Evolutionary conservation across 1,284 basidiomycete genomes (phyloP).

Genomic region (Rhodotorula mucilaginosa): DNA sequence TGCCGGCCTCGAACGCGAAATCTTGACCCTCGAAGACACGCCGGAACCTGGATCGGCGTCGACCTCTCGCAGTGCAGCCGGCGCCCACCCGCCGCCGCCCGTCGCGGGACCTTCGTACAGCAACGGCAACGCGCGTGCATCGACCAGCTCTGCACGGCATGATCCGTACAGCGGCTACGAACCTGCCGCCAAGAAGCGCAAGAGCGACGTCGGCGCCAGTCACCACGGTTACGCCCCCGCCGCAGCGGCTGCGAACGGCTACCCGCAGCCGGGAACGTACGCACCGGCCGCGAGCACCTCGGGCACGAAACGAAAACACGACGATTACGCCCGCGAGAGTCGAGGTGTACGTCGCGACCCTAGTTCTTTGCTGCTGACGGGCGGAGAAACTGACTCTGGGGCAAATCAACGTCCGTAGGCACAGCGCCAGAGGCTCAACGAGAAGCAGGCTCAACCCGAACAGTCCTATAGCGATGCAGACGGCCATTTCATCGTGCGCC

Average conservation of each 20-base stretch:
- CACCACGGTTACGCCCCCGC: constrained; percentile 1
- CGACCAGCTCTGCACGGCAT: constrained; percentile 1
- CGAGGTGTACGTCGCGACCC: background rate
- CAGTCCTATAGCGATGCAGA: constrained; percentile 47
- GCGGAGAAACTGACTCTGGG: background rate
- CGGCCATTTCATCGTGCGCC: constrained; percentile 51
- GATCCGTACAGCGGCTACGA: constrained; percentile 19
- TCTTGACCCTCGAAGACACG: constrained; percentile 40
- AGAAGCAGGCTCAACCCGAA: background rate
- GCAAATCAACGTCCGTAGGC: background rate
- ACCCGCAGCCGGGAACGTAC: background rate
- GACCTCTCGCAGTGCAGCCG: background rate
- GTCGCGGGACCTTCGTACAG: constrained; percentile 1
- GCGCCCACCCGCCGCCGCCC: background rate
- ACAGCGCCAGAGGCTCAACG: background rate
- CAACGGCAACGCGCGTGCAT: constrained; percentile 2
- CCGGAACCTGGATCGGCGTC: constrained; percentile 25
- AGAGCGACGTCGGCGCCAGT: constrained; percentile 26
- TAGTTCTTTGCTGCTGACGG: background rate
- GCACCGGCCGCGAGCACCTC: background rate
- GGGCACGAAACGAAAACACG: constrained; percentile 23
- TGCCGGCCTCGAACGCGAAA: constrained; percentile 26
- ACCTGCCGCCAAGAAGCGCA: constrained; percentile 30
- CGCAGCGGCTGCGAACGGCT: background rate
- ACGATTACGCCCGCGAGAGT: constrained; percentile 20